phyloP scores from a whole-genome alignment of 2,329 filamentous ascomycete species.

The Aspergillus clavatus region DNA sequence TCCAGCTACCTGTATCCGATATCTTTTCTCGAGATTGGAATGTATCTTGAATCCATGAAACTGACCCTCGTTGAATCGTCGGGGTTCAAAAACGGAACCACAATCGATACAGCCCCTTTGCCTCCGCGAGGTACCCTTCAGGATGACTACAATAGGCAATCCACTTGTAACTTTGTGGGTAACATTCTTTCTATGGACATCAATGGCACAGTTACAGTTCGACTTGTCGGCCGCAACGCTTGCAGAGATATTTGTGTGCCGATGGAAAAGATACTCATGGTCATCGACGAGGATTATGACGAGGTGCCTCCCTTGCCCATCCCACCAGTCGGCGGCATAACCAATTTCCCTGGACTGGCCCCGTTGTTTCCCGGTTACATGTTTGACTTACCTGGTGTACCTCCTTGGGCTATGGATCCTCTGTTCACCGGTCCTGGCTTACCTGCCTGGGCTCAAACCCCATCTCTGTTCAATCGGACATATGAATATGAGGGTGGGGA shows the following conservation, averaged over 20 bases:
- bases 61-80: constrained; percentile 10
- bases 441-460: not conserved
- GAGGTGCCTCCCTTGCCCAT: constrained; percentile 3
- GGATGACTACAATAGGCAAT: constrained; percentile 7
- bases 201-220: constrained; percentile 51
- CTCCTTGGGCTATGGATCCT: no score
- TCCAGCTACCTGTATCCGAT: constrained; percentile 13
- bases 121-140: constrained; percentile 17
- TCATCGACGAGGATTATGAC: constrained; percentile 30
- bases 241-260: constrained; percentile 48
- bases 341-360: no score
- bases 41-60: constrained; percentile 18
- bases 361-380: no score
- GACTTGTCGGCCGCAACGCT: constrained; percentile 48
- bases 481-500: constrained; percentile 29
- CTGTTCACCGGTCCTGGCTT: not conserved
- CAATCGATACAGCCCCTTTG: constrained; percentile 12
- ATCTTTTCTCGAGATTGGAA: constrained; percentile 7
- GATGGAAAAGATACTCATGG: constrained; percentile 47
- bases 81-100: constrained; percentile 19
- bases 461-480: constrained; percentile 21
- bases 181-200: constrained; percentile 52
- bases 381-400: no score
- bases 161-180: constrained; percentile 48
- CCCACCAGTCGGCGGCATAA: not conserved